Percentiles rank a stretch among this genome's conserved stretches.
These are phyloP conservation scores for Grammothele lineata DNA, from an alignment of 768 basidiomycete species.

Conservation along the genomic window DNA sequence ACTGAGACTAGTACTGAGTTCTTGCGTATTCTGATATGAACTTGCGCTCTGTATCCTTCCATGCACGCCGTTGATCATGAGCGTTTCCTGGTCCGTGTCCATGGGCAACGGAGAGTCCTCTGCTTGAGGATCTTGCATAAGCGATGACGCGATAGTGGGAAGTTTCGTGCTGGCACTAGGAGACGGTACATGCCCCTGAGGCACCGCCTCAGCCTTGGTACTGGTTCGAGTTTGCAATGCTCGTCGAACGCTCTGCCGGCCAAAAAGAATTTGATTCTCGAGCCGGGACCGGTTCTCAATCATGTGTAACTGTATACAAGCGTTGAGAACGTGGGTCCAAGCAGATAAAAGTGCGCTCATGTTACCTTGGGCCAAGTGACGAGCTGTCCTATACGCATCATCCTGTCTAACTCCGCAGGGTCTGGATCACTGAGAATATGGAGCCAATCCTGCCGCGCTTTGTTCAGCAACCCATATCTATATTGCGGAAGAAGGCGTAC, in stretches of 20 bases:
- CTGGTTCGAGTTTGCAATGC: slow-evolving; percentile 35
- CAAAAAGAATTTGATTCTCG: slow-evolving; percentile 79
- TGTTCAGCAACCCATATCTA: too few species aligned
- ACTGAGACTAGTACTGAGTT: background rate
- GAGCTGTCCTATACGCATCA: slow-evolving; percentile 82
- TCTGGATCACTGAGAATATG: slow-evolving; percentile 83
- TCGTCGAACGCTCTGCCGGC: slow-evolving; percentile 67
- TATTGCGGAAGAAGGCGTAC: slow-evolving; percentile 39
- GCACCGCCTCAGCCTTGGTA: slow-evolving; percentile 18
- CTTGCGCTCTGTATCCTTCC: too few species aligned
- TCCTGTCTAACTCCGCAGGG: slow-evolving; percentile 70
- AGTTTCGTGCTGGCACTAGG: slow-evolving; percentile 23
- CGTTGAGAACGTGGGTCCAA: too few species aligned
- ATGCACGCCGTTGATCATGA: slow-evolving; percentile 53
- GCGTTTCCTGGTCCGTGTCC: slow-evolving; percentile 77
- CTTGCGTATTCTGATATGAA: background rate
- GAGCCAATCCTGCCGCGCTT: slow-evolving; percentile 85
- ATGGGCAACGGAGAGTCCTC: slow-evolving; percentile 57
- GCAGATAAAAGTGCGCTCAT: slow-evolving; percentile 6
- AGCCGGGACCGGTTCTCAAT: slow-evolving; percentile 84
- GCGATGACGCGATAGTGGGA: slow-evolving; percentile 4
- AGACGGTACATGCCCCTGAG: slow-evolving; percentile 23
- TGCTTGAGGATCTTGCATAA: slow-evolving; percentile 22
- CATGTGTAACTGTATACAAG: slow-evolving; percentile 70
- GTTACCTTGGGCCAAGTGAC: slow-evolving; percentile 98